Evolutionary conservation across 805 yeast species (phyloP), one percentile per base, ranked within the genome.

Genomic region (Cyberlindnera suaveolens): DNA sequence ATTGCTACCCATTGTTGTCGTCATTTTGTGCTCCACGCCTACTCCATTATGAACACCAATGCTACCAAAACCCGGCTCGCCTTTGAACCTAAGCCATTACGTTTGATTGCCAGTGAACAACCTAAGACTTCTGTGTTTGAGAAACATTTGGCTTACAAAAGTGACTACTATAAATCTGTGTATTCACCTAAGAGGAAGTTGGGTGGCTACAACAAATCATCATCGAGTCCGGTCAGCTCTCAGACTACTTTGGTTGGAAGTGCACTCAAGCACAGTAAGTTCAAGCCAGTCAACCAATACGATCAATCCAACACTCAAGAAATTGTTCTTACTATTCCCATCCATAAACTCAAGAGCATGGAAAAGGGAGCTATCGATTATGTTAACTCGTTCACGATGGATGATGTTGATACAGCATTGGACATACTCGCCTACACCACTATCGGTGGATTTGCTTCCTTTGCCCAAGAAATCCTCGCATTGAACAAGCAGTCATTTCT

Each of bases 51-150:
- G 33, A n/a, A 18, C 29, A n/a, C 17, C 27, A 17, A 34, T 23
- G 37, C 20, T n/a, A 20, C 15, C 37, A n/a, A 34, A 6, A 20
- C 26, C n/a, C 27, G n/a, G 27, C n/a, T 5, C 26, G 27, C 27
- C 10, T 23, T 23, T 23, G 13, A n/a, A 13, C 26, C 11, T 11
- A 48, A 44, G 26, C 46, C 51, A 4, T 48, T 48, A 38, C 39
- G 34, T 15, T 45, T 51, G 44, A 45, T 43, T 41, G 32, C 40
- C 17, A 41, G 42, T 15, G 32, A n/a, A 9, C 44, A 45, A 18
- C 47, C 50, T 7, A 48, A 45, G 31, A 44, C 53, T n/a, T 48
- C 57, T 6, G 48, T 49, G 6, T 52, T 53, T 34, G 58, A 56
- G 33, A 52, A 43, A 18, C 57, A 54, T 30, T 38, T 53, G 38